Percentiles rank a stretch among this genome's conserved stretches.
Conservation (phyloP, 2,329 filamentous ascomycete species). For the Aspergillus hiratsukae region DNA sequence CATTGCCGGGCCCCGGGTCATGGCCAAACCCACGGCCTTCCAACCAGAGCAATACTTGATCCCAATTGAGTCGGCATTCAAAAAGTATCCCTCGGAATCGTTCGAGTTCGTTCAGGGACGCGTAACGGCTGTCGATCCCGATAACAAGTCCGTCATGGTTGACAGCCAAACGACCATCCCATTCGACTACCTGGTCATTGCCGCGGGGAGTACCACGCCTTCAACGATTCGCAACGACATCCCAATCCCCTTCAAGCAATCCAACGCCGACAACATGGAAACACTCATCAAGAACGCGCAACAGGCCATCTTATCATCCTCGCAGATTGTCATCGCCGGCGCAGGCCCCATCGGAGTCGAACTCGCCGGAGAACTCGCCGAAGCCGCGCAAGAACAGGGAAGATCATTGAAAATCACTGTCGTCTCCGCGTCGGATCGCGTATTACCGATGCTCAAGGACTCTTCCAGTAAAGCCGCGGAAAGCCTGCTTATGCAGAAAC, state of each 20-base stretch:
- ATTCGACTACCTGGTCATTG: conserved; percentile 55
- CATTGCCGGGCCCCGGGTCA: conserved; percentile 50
- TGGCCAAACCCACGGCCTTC: conserved; percentile 47
- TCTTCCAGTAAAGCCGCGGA: conserved; percentile 40
- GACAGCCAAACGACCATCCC: conserved; percentile 26
- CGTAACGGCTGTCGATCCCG: conserved; percentile 45
- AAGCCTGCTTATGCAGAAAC: conserved; percentile 43
- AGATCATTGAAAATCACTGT: conserved; percentile 38
- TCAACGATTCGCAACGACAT: conserved; percentile 33
- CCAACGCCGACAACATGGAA: conserved; percentile 35
- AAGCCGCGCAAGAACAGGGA: conserved; percentile 29
- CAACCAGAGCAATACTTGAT: conserved; percentile 46
- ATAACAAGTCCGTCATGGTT: conserved; percentile 43
- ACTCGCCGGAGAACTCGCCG: conserved; percentile 46
- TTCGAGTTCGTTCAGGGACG: conserved; percentile 50
- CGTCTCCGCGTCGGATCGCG: conserved; percentile 27
- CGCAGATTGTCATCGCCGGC: conserved; percentile 45
- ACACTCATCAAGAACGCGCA: conserved; percentile 33
- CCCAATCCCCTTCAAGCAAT: conserved; percentile 39
- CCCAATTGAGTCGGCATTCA: conserved; percentile 48
- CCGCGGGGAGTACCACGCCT: conserved; percentile 49
- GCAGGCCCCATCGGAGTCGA: conserved; percentile 49
- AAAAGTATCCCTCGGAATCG: conserved; percentile 43
- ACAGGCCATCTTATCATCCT: conserved; percentile 31
- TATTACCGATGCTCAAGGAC: conserved; percentile 26